These are phyloP conservation scores for Apiospora saccharicola DNA, from an alignment of 2,329 filamentous ascomycete species.

Conservation along the genomic window DNA sequence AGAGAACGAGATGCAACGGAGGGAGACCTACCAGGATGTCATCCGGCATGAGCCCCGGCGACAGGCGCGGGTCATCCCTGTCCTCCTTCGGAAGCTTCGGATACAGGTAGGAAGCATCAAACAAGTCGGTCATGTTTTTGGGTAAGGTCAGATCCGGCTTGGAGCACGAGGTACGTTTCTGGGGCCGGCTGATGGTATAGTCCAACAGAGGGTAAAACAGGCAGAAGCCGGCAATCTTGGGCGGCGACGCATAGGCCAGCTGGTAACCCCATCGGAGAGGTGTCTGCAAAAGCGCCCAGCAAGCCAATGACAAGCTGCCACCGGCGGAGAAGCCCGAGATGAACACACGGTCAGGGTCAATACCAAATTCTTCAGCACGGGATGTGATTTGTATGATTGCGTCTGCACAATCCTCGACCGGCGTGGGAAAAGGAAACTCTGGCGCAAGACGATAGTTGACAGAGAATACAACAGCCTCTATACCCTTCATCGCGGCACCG, in stretches of 20 bases:
- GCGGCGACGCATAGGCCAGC: constrained; percentile 42
- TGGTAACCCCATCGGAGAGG: constrained; percentile 35
- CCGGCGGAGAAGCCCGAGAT: constrained; percentile 71
- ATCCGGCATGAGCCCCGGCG: constrained; percentile 47
- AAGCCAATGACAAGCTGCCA: constrained; percentile 59
- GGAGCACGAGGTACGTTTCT: constrained; percentile 60
- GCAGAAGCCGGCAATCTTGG: constrained; percentile 60
- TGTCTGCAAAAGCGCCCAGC: constrained; percentile 38
- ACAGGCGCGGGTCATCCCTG: constrained; percentile 61
- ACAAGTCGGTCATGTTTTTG: constrained; percentile 64
- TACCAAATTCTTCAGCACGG: constrained; percentile 61
- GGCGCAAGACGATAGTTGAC: constrained; percentile 74
- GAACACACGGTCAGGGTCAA: constrained; percentile 63
- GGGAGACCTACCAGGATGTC: constrained; percentile 34
- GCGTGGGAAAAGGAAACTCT: constrained; percentile 67
- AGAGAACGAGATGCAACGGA: constrained; percentile 38
- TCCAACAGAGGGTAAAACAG: constrained; percentile 70
- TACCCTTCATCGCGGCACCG: constrained; percentile 54
- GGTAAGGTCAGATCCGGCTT: constrained; percentile 66
- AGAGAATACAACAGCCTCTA: constrained; percentile 66
- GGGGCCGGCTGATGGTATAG: constrained; percentile 62
- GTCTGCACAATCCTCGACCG: constrained; percentile 71
- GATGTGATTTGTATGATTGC: constrained; percentile 65
- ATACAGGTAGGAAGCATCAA: constrained; percentile 67
- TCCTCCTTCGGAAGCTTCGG: constrained; percentile 52